These are phyloP conservation scores for Candida xyloterini DNA, from an alignment of 805 yeast species.

Conservation along the genomic window DNA sequence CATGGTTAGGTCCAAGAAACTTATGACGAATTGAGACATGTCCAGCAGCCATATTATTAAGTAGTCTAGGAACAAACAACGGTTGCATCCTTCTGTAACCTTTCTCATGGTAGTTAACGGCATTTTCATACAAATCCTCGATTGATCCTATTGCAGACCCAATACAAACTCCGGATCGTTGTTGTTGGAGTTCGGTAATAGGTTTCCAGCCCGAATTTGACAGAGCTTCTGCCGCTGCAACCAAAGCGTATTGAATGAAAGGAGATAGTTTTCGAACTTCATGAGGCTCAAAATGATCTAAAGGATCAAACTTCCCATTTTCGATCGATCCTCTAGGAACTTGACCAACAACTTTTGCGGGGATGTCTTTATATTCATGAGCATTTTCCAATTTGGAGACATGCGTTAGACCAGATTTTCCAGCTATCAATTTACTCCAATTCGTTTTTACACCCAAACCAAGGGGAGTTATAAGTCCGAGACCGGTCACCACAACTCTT, in stretches of 20 bases:
- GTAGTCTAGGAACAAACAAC: slow-evolving; percentile 74
- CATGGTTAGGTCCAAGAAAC: slow-evolving; percentile 80
- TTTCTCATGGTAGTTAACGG: slow-evolving; percentile 43
- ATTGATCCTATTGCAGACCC: slow-evolving; percentile 94
- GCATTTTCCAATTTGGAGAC: slow-evolving; percentile 44
- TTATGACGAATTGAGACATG: slow-evolving; percentile 77
- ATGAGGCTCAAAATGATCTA: slow-evolving; percentile 44
- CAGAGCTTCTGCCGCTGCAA: slow-evolving; percentile 76
- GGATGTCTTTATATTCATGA: slow-evolving; percentile 44
- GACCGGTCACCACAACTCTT: slow-evolving; percentile 89
- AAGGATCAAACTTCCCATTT: slow-evolving; percentile 51
- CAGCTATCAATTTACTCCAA: slow-evolving; percentile 53
- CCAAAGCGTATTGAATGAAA: slow-evolving; percentile 75
- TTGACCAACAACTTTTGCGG: slow-evolving; percentile 72
- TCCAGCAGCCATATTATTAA: slow-evolving; percentile 94
- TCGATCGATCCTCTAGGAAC: slow-evolving; percentile 46
- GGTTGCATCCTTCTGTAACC: slow-evolving; percentile 80
- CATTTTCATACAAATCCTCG: slow-evolving; percentile 64
- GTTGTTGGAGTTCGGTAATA: slow-evolving; percentile 31
- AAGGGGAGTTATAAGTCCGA: slow-evolving; percentile 83
- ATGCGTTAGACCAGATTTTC: slow-evolving; percentile 58
- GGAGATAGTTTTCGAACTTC: slow-evolving; percentile 63
- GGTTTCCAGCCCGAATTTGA: slow-evolving; percentile 59
- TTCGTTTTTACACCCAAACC: slow-evolving; percentile 62
- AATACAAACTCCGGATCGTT: slow-evolving; percentile 68